Evolutionary conservation across 148 eudicot genomes (phyloP).

Genomic region (Polygonum aviculare): DNA sequence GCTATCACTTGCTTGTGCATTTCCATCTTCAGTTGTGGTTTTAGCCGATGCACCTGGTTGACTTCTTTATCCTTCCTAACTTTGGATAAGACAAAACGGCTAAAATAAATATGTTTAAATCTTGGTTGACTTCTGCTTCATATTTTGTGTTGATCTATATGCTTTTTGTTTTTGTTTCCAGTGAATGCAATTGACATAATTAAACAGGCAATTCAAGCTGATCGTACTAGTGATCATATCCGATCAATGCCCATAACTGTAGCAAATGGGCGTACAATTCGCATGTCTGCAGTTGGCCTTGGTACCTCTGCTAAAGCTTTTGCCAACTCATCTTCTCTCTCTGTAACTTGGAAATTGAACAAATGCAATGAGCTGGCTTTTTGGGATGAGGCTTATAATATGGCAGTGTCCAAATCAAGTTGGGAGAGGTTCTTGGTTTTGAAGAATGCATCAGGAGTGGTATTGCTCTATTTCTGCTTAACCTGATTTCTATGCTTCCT

Average conservation of each 20-base stretch:
- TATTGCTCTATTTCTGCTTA: constrained; percentile 15
- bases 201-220: constrained; percentile 50
- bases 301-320: constrained; percentile 61
- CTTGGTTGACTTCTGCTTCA: neutral
- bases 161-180: constrained; percentile 14
- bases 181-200: constrained; percentile 53
- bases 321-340: constrained; percentile 80
- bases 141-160: constrained; percentile 11
- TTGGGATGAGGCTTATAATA: constrained; percentile 42
- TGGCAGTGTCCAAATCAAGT: constrained; percentile 26
- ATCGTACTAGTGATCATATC: constrained; percentile 40
- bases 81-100: neutral
- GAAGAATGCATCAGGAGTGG: constrained; percentile 74
- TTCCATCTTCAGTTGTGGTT: constrained; percentile 58
- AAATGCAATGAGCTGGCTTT: constrained; percentile 56
- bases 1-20: constrained; percentile 47
- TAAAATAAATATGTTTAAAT: neutral
- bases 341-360: constrained; percentile 53
- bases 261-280: constrained; percentile 78
- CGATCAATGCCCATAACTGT: constrained; percentile 53
- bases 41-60: constrained; percentile 73
- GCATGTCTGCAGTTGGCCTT: constrained; percentile 75
- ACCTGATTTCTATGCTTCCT: neutral
- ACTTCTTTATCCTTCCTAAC: constrained; percentile 12
- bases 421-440: constrained; percentile 77